A percentile compares a stretch with the other conserved stretches of the same genome.
Evolutionary conservation across 2,329 filamentous ascomycete species (phyloP).

Genomic region (Mycosphaerella sp.): DNA sequence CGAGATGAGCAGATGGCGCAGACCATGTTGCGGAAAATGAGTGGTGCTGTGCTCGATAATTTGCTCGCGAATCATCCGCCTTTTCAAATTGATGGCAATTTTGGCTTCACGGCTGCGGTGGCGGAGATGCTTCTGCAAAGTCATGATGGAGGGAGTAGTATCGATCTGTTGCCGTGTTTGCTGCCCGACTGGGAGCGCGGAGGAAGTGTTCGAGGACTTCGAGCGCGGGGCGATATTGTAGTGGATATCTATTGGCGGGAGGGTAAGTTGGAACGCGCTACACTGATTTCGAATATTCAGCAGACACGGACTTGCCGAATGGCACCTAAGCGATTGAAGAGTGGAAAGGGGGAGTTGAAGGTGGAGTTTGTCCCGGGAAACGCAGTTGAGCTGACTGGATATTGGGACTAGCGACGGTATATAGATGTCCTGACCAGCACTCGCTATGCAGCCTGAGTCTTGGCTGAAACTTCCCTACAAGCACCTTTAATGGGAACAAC

Average conservation of each 20-base stretch:
- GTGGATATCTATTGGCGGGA: neutral
- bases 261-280: neutral
- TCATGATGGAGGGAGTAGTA: neutral
- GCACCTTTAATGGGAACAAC: constrained; percentile 1
- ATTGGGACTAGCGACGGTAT: neutral
- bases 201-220: neutral
- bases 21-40: neutral
- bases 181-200: neutral
- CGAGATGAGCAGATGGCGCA: neutral
- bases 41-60: neutral
- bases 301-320: neutral
- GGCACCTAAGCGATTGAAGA: neutral
- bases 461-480: neutral
- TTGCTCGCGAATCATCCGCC: neutral
- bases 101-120: constrained; percentile 3
- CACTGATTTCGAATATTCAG: neutral
- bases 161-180: neutral
- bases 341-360: neutral
- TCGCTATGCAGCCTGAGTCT: neutral
- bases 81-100: constrained; percentile 3
- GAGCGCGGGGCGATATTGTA: neutral
- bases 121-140: constrained; percentile 1
- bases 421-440: too few relatives aligned
- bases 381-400: neutral
- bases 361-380: neutral